Evolutionary conservation across 2,329 filamentous ascomycete genomes (phyloP).

Genomic region (Fusarium heterosporum): DNA sequence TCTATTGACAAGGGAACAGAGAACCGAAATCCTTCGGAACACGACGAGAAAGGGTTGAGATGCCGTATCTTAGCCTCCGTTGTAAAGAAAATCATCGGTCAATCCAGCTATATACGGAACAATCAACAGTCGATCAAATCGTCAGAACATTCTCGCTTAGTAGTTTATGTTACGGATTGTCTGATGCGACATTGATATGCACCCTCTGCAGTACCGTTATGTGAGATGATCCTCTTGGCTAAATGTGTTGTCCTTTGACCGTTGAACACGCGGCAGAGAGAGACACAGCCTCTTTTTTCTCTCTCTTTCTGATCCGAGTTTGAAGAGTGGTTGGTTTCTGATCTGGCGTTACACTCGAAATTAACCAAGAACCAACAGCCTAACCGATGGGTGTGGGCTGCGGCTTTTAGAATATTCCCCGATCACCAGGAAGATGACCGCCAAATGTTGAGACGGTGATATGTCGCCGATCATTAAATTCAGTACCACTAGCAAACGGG

Average conservation of each 20-base stretch:
- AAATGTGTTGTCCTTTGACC: constrained; percentile 28
- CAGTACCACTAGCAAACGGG: constrained; percentile 23
- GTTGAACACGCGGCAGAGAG: constrained; percentile 29
- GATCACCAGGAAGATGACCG: neutral
- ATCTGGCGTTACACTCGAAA: constrained; percentile 18
- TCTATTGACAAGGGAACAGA: neutral
- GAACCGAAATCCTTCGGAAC: constrained; percentile 8
- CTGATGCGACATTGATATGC: constrained; percentile 27
- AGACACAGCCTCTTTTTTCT: constrained; percentile 23
- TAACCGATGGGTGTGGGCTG: neutral
- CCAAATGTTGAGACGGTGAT: neutral
- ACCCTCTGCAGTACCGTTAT: constrained; percentile 15
- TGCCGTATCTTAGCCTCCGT: constrained; percentile 12
- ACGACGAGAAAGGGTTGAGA: constrained; percentile 12
- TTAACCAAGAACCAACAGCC: constrained; percentile 19
- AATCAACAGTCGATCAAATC: constrained; percentile 27
- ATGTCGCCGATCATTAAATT: constrained; percentile 27
- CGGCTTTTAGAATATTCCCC: neutral
- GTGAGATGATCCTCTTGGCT: constrained; percentile 22
- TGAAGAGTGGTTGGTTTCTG: constrained; percentile 11
- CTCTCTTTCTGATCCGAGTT: neutral
- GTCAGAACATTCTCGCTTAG: neutral
- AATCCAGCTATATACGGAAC: constrained; percentile 19
- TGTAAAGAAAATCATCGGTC: constrained; percentile 5
- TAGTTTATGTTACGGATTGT: constrained; percentile 11